Evolutionary conservation across 2,329 filamentous ascomycete species (phyloP).

Genomic region (Trichoderma sp.): DNA sequence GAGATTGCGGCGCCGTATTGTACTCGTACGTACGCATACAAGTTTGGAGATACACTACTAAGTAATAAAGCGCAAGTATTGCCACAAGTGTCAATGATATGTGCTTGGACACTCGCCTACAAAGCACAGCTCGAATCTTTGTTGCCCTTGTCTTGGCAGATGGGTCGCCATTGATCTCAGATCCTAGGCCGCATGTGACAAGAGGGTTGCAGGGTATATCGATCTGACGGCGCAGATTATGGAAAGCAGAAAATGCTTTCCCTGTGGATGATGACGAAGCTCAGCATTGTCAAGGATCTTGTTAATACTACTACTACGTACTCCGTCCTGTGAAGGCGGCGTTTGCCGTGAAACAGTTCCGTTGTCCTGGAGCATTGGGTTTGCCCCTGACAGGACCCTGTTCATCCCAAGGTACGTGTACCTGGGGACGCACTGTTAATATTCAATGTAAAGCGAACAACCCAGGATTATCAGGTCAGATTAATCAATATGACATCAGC

Average conservation of each 20-base stretch:
- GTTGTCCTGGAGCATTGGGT: neutral
- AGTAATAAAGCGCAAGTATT: neutral
- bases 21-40: neutral
- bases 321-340: neutral
- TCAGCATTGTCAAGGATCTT: neutral
- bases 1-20: neutral
- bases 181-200: constrained; percentile 7
- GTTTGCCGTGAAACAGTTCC: constrained; percentile 9
- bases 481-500: neutral
- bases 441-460: neutral
- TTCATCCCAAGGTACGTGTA: neutral
- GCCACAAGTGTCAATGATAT: neutral
- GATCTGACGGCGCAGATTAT: neutral
- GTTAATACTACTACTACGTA: neutral
- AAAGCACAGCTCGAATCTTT: neutral
- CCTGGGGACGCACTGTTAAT: neutral
- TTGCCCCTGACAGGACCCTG: neutral
- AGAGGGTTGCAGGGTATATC: neutral
- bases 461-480: neutral
- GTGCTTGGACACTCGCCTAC: neutral
- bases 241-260: neutral
- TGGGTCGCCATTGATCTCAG: constrained; percentile 2
- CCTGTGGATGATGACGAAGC: neutral
- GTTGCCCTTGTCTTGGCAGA: neutral
- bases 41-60: neutral